Conservation (phyloP, 148 eudicot genomes). For the Cornus suecica region DNA sequence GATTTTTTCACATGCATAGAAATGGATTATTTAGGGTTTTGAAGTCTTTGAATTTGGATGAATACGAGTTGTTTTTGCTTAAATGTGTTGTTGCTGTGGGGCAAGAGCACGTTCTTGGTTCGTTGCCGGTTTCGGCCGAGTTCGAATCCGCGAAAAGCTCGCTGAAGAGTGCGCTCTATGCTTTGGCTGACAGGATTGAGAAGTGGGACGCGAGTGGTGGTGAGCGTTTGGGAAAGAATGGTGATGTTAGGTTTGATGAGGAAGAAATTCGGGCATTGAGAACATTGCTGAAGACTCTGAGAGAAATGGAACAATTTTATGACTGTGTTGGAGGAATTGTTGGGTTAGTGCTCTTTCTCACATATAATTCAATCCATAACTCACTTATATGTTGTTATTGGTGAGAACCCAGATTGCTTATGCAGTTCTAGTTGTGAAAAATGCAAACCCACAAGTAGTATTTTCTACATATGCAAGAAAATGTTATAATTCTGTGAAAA, state of each 20-base stretch:
- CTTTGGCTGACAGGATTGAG: conserved; percentile 78
- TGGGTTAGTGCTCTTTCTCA: conserved; percentile 46
- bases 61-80: conserved; percentile 62
- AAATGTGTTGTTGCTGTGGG: conserved; percentile 85
- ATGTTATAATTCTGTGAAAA: not conserved
- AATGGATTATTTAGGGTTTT: conserved; percentile 38
- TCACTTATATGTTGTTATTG: not conserved
- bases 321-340: conserved; percentile 94
- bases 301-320: conserved; percentile 73
- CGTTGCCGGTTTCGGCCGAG: conserved; percentile 18
- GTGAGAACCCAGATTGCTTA: not conserved
- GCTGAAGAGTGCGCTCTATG: conserved; percentile 64
- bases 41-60: conserved; percentile 31
- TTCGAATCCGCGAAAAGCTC: conserved; percentile 32
- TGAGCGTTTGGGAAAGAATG: conserved; percentile 12
- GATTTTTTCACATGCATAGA: conserved; percentile 32
- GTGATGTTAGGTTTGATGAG: conserved; percentile 23
- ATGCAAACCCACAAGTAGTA: too few species aligned
- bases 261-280: conserved; percentile 48
- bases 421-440: not conserved
- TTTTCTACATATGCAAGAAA: not conserved
- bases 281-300: conserved; percentile 50
- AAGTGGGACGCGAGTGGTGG: conserved; percentile 53
- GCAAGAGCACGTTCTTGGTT: conserved; percentile 59
- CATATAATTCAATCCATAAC: not conserved